Evolutionary conservation across 805 yeast species (phyloP).

Genomic region (Gaillardinia entomophila): DNA sequence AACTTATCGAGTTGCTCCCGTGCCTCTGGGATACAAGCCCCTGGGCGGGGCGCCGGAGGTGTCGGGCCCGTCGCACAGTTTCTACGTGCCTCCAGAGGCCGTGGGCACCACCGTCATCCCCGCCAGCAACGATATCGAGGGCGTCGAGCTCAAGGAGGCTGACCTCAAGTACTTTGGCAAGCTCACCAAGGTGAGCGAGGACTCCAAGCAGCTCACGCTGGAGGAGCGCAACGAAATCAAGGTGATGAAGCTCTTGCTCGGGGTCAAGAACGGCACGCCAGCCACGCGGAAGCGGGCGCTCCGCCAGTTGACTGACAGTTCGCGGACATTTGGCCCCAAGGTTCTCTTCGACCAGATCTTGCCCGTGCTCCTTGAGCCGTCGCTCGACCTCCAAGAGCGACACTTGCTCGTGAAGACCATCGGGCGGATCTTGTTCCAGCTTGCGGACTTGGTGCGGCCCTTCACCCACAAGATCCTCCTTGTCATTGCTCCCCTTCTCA

Average conservation of each 20-base stretch:
- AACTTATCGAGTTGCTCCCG: slow-evolving; percentile 41
- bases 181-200: slow-evolving; percentile 29
- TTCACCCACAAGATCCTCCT: slow-evolving; percentile 65
- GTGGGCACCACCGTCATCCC: slow-evolving; percentile 13
- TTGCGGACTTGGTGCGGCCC: slow-evolving; percentile 65
- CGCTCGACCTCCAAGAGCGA: slow-evolving; percentile 75
- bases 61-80: slow-evolving; percentile 19
- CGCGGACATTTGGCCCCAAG: slow-evolving; percentile 63
- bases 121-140: slow-evolving; percentile 53
- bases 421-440: slow-evolving; percentile 59
- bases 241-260: slow-evolving; percentile 58
- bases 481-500: slow-evolving; percentile 72
- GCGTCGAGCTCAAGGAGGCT: slow-evolving; percentile 58
- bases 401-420: slow-evolving; percentile 74
- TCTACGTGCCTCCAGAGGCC: slow-evolving; percentile 49
- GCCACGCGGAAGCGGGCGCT: slow-evolving; percentile 62
- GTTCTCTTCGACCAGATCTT: slow-evolving; percentile 63
- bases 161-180: slow-evolving; percentile 71
- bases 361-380: slow-evolving; percentile 68
- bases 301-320: slow-evolving; percentile 58
- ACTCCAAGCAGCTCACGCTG: slow-evolving; percentile 23
- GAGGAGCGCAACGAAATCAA: slow-evolving; percentile 56
- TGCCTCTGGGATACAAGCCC: slow-evolving; percentile 38
- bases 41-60: slow-evolving; percentile 7
- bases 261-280: slow-evolving; percentile 75